These are phyloP conservation scores for Cladosporium phlei DNA, from an alignment of 2,329 filamentous ascomycete species.

Conservation along the genomic window DNA sequence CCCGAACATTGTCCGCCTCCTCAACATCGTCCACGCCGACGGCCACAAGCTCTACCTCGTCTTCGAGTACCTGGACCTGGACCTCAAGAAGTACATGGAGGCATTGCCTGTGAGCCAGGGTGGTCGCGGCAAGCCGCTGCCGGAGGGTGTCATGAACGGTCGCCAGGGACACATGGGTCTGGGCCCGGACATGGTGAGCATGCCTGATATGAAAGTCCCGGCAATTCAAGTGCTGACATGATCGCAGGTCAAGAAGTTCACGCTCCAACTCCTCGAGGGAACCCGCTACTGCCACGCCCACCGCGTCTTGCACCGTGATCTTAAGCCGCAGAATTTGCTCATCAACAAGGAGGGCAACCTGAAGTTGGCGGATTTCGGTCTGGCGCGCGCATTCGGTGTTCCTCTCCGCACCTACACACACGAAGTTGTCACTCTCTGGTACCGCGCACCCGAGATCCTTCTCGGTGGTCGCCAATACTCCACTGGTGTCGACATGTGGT, in stretches of 20 bases:
- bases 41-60: conserved; percentile 93
- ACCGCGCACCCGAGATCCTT: conserved; percentile 83
- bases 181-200: conserved; percentile 62
- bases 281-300: conserved; percentile 86
- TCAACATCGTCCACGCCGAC: conserved; percentile 92
- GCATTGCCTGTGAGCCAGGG: conserved; percentile 77
- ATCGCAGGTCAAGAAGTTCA: conserved; percentile 73
- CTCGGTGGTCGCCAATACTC: conserved; percentile 88
- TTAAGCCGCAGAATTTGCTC: conserved; percentile 86
- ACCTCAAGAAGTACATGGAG: conserved; percentile 96
- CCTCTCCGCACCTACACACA: conserved; percentile 89
- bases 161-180: conserved; percentile 63
- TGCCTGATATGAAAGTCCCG: too few relatives aligned
- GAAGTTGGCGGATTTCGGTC: conserved; percentile 85
- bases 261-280: conserved; percentile 79
- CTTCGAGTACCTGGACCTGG: conserved; percentile 84
- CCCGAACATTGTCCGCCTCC: conserved; percentile 78
- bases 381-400: conserved; percentile 85
- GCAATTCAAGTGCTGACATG: conserved; percentile 2
- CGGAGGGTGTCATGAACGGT: conserved; percentile 61
- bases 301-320: conserved; percentile 78
- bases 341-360: conserved; percentile 83
- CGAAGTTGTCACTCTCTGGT: conserved; percentile 93
- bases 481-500: conserved; percentile 95
- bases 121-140: conserved; percentile 77